phyloP scores from a whole-genome alignment of 2,329 filamentous ascomycete genomes.

The Curvularia verruculosa region DNA sequence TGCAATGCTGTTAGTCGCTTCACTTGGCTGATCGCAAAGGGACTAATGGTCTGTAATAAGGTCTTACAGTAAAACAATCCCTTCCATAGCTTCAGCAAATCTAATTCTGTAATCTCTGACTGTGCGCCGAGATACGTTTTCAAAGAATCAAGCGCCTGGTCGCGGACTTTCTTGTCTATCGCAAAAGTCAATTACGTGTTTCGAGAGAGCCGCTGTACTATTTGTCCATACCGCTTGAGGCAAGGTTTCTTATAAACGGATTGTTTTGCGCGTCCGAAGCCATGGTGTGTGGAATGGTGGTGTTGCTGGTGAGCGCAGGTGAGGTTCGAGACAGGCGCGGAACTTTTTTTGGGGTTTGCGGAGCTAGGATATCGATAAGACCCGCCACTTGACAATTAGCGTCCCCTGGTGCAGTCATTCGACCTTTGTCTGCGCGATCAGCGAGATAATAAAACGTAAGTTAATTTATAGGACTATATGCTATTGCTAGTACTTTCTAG shows the following conservation, averaged over 20 bases:
- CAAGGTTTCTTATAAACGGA: constrained; percentile 82
- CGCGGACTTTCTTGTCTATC: constrained; percentile 77
- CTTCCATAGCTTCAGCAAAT: constrained; percentile 90
- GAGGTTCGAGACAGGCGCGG: constrained; percentile 10
- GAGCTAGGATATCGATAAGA: constrained; percentile 28
- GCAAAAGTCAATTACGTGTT: constrained; percentile 14
- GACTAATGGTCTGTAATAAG: not conserved
- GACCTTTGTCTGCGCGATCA: not conserved
- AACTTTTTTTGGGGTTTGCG: constrained; percentile 31
- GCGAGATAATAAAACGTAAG: not conserved
- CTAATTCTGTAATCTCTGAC: constrained; percentile 66
- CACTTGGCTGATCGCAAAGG: not conserved
- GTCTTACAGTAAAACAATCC: constrained; percentile 82
- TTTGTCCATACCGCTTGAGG: constrained; percentile 72
- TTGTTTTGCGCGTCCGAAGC: constrained; percentile 54
- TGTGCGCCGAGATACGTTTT: constrained; percentile 75
- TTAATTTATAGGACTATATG: not conserved
- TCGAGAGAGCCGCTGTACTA: not conserved
- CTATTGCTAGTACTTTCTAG: rapidly evolving
- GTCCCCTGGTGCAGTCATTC: not conserved
- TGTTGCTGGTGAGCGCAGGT: constrained; percentile 9
- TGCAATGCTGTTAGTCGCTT: constrained; percentile 29
- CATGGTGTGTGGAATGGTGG: constrained; percentile 28
- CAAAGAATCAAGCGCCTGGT: constrained; percentile 77
- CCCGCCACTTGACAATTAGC: constrained; percentile 1